Base-by-base conservation (phyloP, 495 filamentous ascomycete species). In the Acidomyces sp. region DNA sequence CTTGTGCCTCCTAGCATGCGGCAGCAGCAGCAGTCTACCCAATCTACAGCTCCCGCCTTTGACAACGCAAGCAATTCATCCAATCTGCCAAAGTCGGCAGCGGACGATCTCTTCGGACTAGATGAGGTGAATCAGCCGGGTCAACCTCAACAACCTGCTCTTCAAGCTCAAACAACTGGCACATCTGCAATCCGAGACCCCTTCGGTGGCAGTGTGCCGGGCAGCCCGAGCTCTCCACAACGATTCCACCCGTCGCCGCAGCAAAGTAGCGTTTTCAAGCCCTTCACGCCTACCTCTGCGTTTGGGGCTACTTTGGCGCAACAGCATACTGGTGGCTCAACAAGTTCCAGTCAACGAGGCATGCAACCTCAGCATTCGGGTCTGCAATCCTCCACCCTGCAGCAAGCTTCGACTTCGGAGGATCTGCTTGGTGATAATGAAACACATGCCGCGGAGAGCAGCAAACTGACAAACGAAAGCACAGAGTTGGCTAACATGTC, bases 391-490 rank as follows among this genome's bases (percentile, higher is more conserved):
- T 29, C 29, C 22, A 36, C 34, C 9, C 16, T 39, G 35, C 40
- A 46, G 11, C 29, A 27, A 3, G 31, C 27, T 20, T 19, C 45
- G 11, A 31, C 70, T 13, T 69, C 81, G 45, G 87, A 96, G 51
- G 92, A 96, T 62, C 69, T 97, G n/a, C 73, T 96, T 7, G 90
- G 92, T 16, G 90, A 94, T 46, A 80, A 80, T 41, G 90, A 96
- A 43, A 29, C 41, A 3, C 41, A 45, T 37, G 83, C 84, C 3
- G 87, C 94, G 56, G 72, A 86, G 34, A 85, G 75, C 55, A 92
- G 81, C 56, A 88, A 80, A 54, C 62, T 96, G 33, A 87, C 77
- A 0, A 77, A 75, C 43, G 90, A 97, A 58, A 90, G 85, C 3
- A 78, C 80, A 1, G 90, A 97, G 54, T 68, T 96, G n/a, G 90